Base-by-base conservation (phyloP, 2,329 filamentous ascomycete species). In the Cercospora zeina region DNA sequence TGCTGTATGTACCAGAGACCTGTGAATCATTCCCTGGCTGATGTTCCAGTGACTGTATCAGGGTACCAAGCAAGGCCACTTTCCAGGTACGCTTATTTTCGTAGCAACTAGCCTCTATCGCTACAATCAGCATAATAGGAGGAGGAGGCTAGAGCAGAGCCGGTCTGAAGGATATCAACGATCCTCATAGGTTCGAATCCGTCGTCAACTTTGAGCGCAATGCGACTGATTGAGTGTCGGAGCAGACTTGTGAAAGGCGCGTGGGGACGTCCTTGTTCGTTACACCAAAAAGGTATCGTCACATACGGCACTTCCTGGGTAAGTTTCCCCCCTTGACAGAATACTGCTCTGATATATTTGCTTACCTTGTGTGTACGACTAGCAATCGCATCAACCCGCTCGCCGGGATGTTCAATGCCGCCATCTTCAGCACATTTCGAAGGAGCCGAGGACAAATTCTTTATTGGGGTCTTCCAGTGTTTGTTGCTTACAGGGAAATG, bases 381-480 rank as follows among this genome's bases (percentile, higher is more conserved):
- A 37, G 89, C 69, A 97, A 99, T 85, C 89, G 90, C 76, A 93
- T 96, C 82, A 87, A 89, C 73, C 90, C 92, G 65, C 83, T 96
- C 69, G 91, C 91, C 67, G 91, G 90, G 72, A 81, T 88, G 63
- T 78, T 83, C 67, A 81, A 93, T 78, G 89, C 88, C 69, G 93
- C 93, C 73, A 80, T 97, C 82, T 97, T 97, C 88, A 99, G 99
- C 85, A 88, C 87, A 71, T 96, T 89, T 85, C 88, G 95, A 78
- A 87, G 95, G 74, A 90, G 89, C 80, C 87, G 87, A 77, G 79
- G 83, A 70, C 95, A 97, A 83, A 86, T 96, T 70, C 86, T 97
- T 70, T 99, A 93, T 85, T 87, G 93, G 78, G 84, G 88, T 30
- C 89, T 95, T 64, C 89, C 93, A 42, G 80, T 96, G 71, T 72